Evolutionary conservation across 1,284 basidiomycete genomes (phyloP).

Genomic region (Ustilago cynodontis): DNA sequence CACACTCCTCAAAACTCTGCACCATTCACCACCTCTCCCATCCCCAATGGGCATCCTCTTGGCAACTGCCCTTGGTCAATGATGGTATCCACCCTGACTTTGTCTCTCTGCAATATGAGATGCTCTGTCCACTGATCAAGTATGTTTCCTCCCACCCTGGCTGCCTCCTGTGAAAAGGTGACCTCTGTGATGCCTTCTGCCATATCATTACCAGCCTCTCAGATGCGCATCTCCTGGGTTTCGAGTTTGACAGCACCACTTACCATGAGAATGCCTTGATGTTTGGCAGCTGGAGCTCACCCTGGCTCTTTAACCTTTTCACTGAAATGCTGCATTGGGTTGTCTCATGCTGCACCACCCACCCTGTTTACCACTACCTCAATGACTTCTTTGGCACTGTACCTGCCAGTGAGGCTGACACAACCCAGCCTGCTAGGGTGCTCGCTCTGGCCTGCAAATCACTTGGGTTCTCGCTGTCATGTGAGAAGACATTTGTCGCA

Average conservation of each 20-base stretch:
- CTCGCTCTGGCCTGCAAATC: background rate
- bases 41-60: background rate
- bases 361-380: background rate
- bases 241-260: background rate
- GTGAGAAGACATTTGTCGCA: background rate
- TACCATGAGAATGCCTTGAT: background rate
- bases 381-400: background rate
- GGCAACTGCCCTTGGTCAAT: background rate
- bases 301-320: conserved; percentile 2
- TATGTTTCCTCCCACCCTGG: background rate
- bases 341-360: background rate
- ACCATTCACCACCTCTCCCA: background rate
- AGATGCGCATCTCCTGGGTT: background rate
- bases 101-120: background rate
- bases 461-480: background rate
- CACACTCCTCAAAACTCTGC: background rate
- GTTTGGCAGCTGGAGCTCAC: background rate
- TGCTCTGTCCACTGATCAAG: background rate
- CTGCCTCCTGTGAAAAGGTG: background rate
- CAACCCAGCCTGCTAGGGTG: background rate
- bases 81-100: background rate
- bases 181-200: background rate
- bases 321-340: background rate
- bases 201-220: background rate
- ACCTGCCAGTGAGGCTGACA: no score